phyloP scores from a whole-genome alignment of 2,329 filamentous ascomycete genomes.

The Stromatinia cepivora region DNA sequence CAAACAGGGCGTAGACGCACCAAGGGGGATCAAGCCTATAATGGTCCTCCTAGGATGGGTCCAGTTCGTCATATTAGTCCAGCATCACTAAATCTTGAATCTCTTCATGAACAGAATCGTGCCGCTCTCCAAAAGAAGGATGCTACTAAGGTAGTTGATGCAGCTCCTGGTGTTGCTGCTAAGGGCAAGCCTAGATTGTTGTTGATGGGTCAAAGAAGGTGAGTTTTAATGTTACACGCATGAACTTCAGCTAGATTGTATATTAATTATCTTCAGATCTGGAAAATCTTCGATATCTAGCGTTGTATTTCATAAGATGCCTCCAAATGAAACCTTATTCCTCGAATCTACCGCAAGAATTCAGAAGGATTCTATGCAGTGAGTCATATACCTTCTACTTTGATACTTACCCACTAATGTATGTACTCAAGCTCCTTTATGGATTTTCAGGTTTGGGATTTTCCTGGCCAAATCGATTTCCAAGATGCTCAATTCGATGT shows the following conservation, averaged over 20 bases:
- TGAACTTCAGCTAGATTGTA: not conserved
- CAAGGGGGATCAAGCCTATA: slow-evolving; percentile 37
- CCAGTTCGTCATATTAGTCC: slow-evolving; percentile 50
- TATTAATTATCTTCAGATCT: slow-evolving; percentile 60
- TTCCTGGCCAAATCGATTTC: slow-evolving; percentile 92
- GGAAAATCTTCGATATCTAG: slow-evolving; percentile 98
- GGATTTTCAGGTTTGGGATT: slow-evolving; percentile 98
- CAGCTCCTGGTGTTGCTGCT: slow-evolving; percentile 48
- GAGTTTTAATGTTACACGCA: slow-evolving; percentile 37
- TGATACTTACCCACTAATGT: slow-evolving; percentile 24
- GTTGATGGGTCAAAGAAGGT: slow-evolving; percentile 95
- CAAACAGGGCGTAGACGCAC: slow-evolving; percentile 38
- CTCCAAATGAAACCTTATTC: slow-evolving; percentile 92
- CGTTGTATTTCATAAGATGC: slow-evolving; percentile 98
- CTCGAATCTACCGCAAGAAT: slow-evolving; percentile 93
- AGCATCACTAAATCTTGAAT: slow-evolving; percentile 63
- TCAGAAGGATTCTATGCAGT: slow-evolving; percentile 95
- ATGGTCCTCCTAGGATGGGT: slow-evolving; percentile 40
- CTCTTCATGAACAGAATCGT: slow-evolving; percentile 62
- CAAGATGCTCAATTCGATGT: slow-evolving; percentile 87
- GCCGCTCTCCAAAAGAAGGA: slow-evolving; percentile 51
- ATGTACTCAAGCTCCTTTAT: slow-evolving; percentile 76
- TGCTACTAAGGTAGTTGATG: slow-evolving; percentile 49
- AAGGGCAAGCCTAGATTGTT: slow-evolving; percentile 79
- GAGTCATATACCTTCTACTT: slow-evolving; percentile 43